These are phyloP conservation scores for Vicia sativa DNA, from an alignment of 306 rosid species.

Conservation along the genomic window DNA sequence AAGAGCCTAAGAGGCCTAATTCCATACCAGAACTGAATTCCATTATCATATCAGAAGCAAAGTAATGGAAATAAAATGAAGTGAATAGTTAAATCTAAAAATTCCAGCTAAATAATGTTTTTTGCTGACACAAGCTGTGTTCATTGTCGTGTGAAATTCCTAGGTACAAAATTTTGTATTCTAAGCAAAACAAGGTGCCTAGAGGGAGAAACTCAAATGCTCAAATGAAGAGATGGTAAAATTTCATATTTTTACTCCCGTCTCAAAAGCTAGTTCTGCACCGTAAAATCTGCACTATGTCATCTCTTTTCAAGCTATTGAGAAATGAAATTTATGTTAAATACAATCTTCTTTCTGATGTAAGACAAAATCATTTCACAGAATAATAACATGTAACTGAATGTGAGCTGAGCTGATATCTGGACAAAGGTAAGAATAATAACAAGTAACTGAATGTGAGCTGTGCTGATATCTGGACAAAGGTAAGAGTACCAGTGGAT, in stretches of 20 bases:
- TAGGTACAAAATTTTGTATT: slow-evolving; percentile 41
- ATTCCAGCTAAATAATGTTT: background rate
- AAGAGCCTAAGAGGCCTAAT: background rate
- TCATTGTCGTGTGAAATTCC: slow-evolving; percentile 28
- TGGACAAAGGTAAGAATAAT: slow-evolving; percentile 4
- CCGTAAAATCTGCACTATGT: slow-evolving; percentile 31
- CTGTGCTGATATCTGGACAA: slow-evolving; percentile 4
- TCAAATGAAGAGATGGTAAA: slow-evolving; percentile 13
- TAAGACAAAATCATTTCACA: slow-evolving; percentile 39
- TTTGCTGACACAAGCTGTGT: slow-evolving; percentile 1
- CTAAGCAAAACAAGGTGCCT: slow-evolving; percentile 29
- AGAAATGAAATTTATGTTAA: slow-evolving; percentile 30
- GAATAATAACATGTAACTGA: background rate
- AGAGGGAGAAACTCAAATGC: slow-evolving; percentile 15
- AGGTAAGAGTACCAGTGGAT: slow-evolving; percentile 11
- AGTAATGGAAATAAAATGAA: background rate
- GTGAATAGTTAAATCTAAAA: background rate
- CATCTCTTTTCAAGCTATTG: slow-evolving; percentile 29
- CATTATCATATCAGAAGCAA: background rate
- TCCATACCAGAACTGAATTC: background rate
- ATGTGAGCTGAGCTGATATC: slow-evolving; percentile 6
- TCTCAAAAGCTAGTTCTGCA: slow-evolving; percentile 38
- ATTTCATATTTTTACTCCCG: slow-evolving; percentile 5
- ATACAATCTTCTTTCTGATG: slow-evolving; percentile 36
- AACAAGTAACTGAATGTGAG: slow-evolving; percentile 11